Evolutionary conservation across 768 basidiomycete species (phyloP).

Genomic region (Leucogyrophana mollusca): DNA sequence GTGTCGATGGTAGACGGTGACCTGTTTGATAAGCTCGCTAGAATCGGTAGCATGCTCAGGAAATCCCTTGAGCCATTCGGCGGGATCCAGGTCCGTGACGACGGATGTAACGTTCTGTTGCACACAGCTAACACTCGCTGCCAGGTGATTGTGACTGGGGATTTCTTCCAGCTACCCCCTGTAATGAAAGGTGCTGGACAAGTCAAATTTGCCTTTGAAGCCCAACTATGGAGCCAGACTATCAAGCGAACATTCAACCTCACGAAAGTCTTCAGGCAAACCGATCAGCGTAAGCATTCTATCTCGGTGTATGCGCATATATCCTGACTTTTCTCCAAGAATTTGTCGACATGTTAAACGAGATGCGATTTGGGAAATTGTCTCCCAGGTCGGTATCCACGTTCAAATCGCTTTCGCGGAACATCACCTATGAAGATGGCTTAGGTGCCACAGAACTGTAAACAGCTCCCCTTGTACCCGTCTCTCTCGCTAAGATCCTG

Average conservation of each 20-base stretch:
- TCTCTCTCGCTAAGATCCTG: not conserved
- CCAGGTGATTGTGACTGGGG: slow-evolving; percentile 89
- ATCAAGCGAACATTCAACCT: slow-evolving; percentile 87
- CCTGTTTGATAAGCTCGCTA: slow-evolving; percentile 86
- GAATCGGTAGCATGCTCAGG: slow-evolving; percentile 63
- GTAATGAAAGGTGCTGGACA: slow-evolving; percentile 60
- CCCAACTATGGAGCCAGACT: slow-evolving; percentile 67
- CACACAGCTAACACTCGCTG: not conserved
- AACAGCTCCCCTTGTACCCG: slow-evolving; percentile 19
- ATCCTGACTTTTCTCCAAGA: slow-evolving; percentile 41
- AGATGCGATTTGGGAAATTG: slow-evolving; percentile 91
- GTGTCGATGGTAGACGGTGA: slow-evolving; percentile 98
- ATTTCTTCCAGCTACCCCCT: slow-evolving; percentile 98
- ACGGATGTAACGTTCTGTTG: not conserved
- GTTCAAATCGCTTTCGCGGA: slow-evolving; percentile 70
- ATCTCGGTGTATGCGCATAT: slow-evolving; percentile 1
- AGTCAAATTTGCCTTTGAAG: slow-evolving; percentile 93
- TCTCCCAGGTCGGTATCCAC: slow-evolving; percentile 60
- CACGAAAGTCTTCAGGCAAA: slow-evolving; percentile 93
- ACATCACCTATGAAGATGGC: slow-evolving; percentile 76
- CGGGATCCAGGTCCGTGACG: slow-evolving; percentile 81
- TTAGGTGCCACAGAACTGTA: slow-evolving; percentile 91
- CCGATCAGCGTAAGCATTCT: slow-evolving; percentile 68
- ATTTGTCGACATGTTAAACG: slow-evolving; percentile 96
- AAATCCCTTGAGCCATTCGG: slow-evolving; percentile 78